Evolutionary conservation across 108 stramenopile genomes (phyloP).

Genomic region (Nitzschia palea): DNA sequence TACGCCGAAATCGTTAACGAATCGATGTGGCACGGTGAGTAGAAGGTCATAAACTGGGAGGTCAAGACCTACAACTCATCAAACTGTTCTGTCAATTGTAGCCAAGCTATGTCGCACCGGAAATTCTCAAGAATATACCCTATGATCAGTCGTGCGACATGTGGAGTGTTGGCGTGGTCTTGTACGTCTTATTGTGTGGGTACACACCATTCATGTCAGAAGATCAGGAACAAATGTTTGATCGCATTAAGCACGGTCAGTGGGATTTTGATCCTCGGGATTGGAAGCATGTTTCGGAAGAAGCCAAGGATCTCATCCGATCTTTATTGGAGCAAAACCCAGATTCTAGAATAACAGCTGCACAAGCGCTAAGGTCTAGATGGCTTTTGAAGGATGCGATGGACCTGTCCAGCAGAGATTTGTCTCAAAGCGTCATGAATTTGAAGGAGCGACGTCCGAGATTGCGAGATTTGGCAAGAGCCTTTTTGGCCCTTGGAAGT

Average conservation of each 20-base stretch:
- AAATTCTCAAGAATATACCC: conserved; percentile 58
- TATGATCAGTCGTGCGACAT: conserved; percentile 87
- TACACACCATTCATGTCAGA: conserved; percentile 59
- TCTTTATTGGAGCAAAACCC: conserved; percentile 68
- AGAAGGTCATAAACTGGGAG: no score
- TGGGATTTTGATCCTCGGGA: conserved; percentile 51
- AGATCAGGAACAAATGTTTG: conserved; percentile 51
- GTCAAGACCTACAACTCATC: no score
- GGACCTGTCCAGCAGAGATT: conserved; percentile 49
- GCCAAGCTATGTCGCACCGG: conserved; percentile 63
- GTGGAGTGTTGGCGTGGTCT: conserved; percentile 94
- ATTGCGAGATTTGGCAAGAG: conserved; percentile 17
- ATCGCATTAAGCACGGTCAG: conserved; percentile 41
- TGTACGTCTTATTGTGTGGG: conserved; percentile 89
- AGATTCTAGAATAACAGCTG: conserved; percentile 56
- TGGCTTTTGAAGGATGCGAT: conserved; percentile 68
- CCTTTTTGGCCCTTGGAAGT: conserved; percentile 13
- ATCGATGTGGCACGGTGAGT: conserved; percentile 79
- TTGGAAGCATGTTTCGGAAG: conserved; percentile 64
- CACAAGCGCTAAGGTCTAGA: conserved; percentile 57
- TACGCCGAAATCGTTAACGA: conserved; percentile 74
- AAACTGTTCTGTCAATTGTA: no score
- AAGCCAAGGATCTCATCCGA: conserved; percentile 75
- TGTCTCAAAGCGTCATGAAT: conserved; percentile 23
- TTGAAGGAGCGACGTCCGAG: conserved; percentile 21